Evolutionary conservation across 495 filamentous ascomycete genomes (phyloP), one percentile per base, ranked within the genome.

Genomic region (Lophiotrema nucula): DNA sequence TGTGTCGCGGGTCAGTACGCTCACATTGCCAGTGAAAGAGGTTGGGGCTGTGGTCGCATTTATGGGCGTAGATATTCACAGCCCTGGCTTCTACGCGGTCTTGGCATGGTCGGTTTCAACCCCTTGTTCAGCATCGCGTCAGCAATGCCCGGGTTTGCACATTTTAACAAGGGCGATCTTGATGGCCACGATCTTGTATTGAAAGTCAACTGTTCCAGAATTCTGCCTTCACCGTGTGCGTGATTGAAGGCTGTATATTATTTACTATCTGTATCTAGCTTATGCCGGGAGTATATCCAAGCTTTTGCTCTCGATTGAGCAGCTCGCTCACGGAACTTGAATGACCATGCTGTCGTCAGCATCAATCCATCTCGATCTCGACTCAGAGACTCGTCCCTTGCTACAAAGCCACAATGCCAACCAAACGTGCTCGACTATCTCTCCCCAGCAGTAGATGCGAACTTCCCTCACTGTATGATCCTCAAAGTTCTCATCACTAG

Each of bases 381-480:
- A 16, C 3, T 44, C 49, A 1, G 18, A 13, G 4, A 58, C 22
- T 28, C 28, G 48, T 10, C 63, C 63, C 6, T 35, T 45, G 11
- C 38, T 48, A 21, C 42, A 62, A 11, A 58, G 33, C 58, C 58
- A 62, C 0, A 67, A 22, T 0, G 11, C 39, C n/a, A 67, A 42
- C 60, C 59, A 67, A 16, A 52, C 53, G 18, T 56, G 38, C 18
- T 60, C 59, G 4, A 60, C 58, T 4, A 67, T 21, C 41, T 67
- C 59, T 3, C 54, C 64, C 59, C 58, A 63, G 43, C 59, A 62
- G 47, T 67, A 60, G 1, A 67, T 43, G 4, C 51, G 50, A 28
- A 63, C 51, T 16, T 28, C 4, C 22, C 64, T 59, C 15, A 66
- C 43, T 47, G 26, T 10, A 11, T 1, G 3, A 19, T 10, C 16